phyloP scores from a whole-genome alignment of 192 early-diverging fungal genomes.

The Paraglomus brasilianum region DNA sequence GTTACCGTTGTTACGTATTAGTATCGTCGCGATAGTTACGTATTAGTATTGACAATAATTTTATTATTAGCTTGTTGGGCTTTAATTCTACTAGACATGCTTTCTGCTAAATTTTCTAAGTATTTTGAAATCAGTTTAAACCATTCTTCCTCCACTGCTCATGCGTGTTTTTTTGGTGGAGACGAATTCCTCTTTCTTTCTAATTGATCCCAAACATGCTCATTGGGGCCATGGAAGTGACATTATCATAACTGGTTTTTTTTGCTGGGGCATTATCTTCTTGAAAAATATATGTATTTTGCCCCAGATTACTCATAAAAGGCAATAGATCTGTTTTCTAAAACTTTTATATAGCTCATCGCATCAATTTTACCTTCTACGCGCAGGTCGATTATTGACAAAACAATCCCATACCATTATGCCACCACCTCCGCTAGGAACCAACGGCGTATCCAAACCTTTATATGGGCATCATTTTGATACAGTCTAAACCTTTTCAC shows the following conservation, averaged over 20 bases:
- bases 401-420: no score
- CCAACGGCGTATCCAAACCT: no score
- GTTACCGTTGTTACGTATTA: no score
- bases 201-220: constrained; percentile 13
- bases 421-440: no score
- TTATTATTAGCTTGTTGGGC: no score
- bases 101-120: no score
- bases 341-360: not conserved
- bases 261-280: constrained; percentile 10
- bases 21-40: no score
- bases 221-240: constrained; percentile 17
- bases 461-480: no score
- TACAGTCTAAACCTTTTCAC: no score
- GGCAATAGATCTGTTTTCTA: constrained; percentile 6
- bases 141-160: constrained; percentile 10
- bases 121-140: constrained; percentile 4
- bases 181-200: not conserved
- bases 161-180: not conserved
- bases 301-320: not conserved
- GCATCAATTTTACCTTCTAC: no score
- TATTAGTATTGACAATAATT: no score
- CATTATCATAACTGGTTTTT: not conserved
- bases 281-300: constrained; percentile 17
- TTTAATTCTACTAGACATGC: constrained; percentile 3
- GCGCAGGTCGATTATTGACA: no score